Base-by-base conservation (phyloP, 129 eudicot genomes). In the Artemisia annua region DNA sequence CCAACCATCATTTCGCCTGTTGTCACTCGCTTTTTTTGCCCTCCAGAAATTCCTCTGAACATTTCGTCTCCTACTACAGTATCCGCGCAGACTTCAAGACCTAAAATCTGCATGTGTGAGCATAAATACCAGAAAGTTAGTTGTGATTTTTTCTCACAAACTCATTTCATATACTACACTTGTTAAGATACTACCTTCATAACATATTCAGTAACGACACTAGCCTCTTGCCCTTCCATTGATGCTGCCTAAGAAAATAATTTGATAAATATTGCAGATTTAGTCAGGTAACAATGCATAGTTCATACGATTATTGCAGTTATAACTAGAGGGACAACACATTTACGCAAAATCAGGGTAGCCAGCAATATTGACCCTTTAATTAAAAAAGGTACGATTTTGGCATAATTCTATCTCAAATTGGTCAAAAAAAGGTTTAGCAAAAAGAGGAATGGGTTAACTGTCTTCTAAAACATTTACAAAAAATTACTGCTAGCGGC, bases 31-130 rank as follows among this genome's bases (percentile, higher is more conserved):
- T 88, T 88, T n/a, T 84, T 88, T 76, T 88, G 90, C 15, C 95
- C 95, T 18, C 95, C 95, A 13, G 95, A 88, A 26, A 88, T 88
- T 57, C 95, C 95, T 57, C 90, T 76, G n/a, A 85, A 73, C 95
- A 87, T 87, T 74, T 82, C 85, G 55, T 87, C 84, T 52, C 92
- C 92, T 39, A 87, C 92, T 20, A 87, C 46, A 13, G 83, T 87
- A 55, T 87, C 92, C 1, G 89, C 87, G 63, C 92, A 87, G 44
- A 73, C 80, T 69, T 87, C 92, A 44, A 87, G 87, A 39, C 92
- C 92, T 67, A 87, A 83, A 73, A 87, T 87, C 92, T 87, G 80
- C 70, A 66, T 9, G 51, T 7, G 18, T 7, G 15, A 66, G 46
- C 64, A 58, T 48, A 57, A 20, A 46, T 24, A 48, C 3, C 13